Percentiles rank a stretch among this genome's conserved stretches.
phyloP scores from a whole-genome alignment of 192 early-diverging fungal genomes.

The Polychytrium aggregatum region DNA sequence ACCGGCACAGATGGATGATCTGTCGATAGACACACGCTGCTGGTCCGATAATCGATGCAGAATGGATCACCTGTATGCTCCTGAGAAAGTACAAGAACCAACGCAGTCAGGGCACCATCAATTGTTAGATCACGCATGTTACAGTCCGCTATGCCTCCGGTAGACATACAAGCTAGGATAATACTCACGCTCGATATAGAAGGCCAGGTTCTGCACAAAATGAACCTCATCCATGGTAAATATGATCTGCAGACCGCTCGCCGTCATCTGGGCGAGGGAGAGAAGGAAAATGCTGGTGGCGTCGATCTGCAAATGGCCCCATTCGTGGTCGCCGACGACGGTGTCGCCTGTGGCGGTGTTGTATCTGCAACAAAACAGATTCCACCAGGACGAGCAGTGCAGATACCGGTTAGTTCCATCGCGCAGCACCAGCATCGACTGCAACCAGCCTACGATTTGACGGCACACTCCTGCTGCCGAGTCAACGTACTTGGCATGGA shows the following conservation, averaged over 20 bases:
- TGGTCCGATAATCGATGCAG: slow-evolving; percentile 4
- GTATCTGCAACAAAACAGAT: slow-evolving; percentile 30
- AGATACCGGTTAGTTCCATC: no score
- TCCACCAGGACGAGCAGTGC: neutral
- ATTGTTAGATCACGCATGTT: no score
- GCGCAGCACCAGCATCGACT: neutral
- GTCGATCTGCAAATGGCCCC: slow-evolving; percentile 86
- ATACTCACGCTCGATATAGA: slow-evolving; percentile 66
- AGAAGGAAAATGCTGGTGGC: slow-evolving; percentile 76
- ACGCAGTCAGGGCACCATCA: no score
- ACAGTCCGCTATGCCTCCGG: no score
- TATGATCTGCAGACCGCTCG: slow-evolving; percentile 60
- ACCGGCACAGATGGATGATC: no score
- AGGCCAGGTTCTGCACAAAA: slow-evolving; percentile 76
- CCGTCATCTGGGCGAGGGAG: slow-evolving; percentile 73
- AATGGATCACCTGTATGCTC: no score
- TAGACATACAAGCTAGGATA: no score
- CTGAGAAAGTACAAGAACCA: no score
- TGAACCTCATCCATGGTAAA: slow-evolving; percentile 77
- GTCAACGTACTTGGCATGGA: slow-evolving; percentile 62
- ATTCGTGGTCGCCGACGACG: slow-evolving; percentile 71
- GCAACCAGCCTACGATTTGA: neutral
- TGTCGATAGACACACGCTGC: no score
- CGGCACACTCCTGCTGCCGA: neutral
- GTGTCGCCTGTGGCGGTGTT: slow-evolving; percentile 72